Evolutionary conservation across 345 rosid genomes (phyloP).

Genomic region (Acer negundo): DNA sequence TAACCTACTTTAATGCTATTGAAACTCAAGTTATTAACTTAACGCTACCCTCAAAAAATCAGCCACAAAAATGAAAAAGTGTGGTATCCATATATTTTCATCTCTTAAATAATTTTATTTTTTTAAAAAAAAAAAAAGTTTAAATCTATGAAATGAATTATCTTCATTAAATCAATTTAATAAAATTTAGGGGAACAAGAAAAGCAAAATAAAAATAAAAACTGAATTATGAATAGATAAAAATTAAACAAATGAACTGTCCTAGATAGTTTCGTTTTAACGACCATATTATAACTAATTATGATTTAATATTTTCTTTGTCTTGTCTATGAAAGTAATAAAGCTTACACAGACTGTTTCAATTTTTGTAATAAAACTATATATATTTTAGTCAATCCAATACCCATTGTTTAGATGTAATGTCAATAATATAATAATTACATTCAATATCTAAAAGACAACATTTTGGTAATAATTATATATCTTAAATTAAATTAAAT

Average conservation of each 20-base stretch:
- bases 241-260: not conserved
- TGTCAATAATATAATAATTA: not conserved
- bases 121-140: too few species aligned
- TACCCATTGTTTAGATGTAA: not conserved
- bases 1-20: too few species aligned
- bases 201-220: not conserved
- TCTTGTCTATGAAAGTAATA: not conserved
- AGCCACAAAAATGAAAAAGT: too few species aligned
- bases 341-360: not conserved
- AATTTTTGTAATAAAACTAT: not conserved
- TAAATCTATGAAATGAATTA: not conserved
- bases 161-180: not conserved
- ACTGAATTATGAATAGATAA: not conserved
- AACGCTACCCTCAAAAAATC: too few species aligned
- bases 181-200: slow-evolving; percentile 12
- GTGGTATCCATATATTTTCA: too few species aligned
- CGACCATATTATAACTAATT: not conserved
- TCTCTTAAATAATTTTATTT: too few species aligned
- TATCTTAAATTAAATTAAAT: too few species aligned
- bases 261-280: not conserved
- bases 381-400: not conserved
- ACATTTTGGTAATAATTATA: too few species aligned
- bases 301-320: not conserved
- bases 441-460: not conserved
- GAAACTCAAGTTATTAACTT: too few species aligned